Evolutionary conservation across 2,329 filamentous ascomycete species (phyloP).

Genomic region (Remersonia thermophila): DNA sequence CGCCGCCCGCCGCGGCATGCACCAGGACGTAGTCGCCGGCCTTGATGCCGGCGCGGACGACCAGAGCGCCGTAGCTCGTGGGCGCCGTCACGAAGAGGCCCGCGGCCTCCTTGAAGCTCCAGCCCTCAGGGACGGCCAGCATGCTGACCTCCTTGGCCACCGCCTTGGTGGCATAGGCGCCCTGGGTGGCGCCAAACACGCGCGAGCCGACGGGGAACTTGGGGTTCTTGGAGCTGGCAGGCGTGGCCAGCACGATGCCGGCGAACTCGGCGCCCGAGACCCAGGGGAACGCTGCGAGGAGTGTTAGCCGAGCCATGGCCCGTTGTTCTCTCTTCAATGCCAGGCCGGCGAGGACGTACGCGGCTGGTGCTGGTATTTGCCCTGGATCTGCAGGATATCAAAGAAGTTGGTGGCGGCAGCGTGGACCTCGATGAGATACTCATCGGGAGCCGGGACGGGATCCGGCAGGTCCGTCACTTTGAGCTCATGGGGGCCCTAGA

Average conservation of each 20-base stretch:
- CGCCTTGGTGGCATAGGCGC: constrained; percentile 71
- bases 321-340: too few relatives aligned
- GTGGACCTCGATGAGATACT: constrained; percentile 81
- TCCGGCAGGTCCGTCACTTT: constrained; percentile 62
- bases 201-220: constrained; percentile 66
- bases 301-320: constrained; percentile 3
- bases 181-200: constrained; percentile 80
- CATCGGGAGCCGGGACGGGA: constrained; percentile 54
- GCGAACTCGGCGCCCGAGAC: constrained; percentile 78
- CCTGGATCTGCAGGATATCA: constrained; percentile 86
- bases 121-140: constrained; percentile 63
- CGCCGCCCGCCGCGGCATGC: constrained; percentile 84
- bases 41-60: constrained; percentile 64
- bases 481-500: constrained; percentile 71
- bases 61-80: constrained; percentile 75
- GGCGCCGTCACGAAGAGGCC: constrained; percentile 87
- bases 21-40: constrained; percentile 77
- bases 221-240: constrained; percentile 35
- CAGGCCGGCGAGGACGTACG: constrained; percentile 24
- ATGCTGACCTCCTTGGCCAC: constrained; percentile 54
- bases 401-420: constrained; percentile 93
- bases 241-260: constrained; percentile 59
- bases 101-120: constrained; percentile 74
- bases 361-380: constrained; percentile 81
- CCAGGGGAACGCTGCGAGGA: constrained; percentile 63